Percentiles rank a stretch among this genome's conserved stretches.
phyloP scores from a whole-genome alignment of 768 basidiomycete genomes.

The Dictyophora rubrovolvata region DNA sequence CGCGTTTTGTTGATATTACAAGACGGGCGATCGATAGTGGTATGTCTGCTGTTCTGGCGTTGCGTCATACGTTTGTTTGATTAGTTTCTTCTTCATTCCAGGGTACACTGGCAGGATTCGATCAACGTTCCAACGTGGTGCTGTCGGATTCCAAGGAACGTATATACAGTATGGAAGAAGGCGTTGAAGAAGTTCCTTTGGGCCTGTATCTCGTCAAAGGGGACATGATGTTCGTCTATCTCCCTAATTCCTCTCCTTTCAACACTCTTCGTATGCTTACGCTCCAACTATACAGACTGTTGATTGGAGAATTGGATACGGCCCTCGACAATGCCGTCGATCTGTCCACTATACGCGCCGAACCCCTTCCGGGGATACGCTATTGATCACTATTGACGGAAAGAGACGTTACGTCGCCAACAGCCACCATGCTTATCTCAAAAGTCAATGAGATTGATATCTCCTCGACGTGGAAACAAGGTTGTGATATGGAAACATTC shows the following conservation, averaged over 20 bases:
- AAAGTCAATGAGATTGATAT: too few species aligned
- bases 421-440: too few species aligned
- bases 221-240: constrained; percentile 81
- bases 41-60: constrained; percentile 28
- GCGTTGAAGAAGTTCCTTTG: constrained; percentile 88
- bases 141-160: constrained; percentile 90
- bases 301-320: constrained; percentile 83
- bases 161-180: constrained; percentile 82
- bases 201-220: constrained; percentile 97
- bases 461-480: not conserved
- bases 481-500: not conserved
- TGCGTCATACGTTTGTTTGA: not conserved
- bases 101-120: constrained; percentile 88
- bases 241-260: not conserved
- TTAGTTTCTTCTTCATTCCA: constrained; percentile 21
- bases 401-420: too few species aligned
- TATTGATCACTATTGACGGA: constrained; percentile 34
- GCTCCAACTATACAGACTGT: constrained; percentile 35
- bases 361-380: constrained; percentile 75
- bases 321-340: constrained; percentile 67
- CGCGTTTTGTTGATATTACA: constrained; percentile 90
- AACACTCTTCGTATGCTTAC: not conserved
- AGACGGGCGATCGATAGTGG: constrained; percentile 92
- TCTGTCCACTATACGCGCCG: constrained; percentile 71
- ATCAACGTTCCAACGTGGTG: constrained; percentile 94